These are phyloP conservation scores for Dothistroma septosporum DNA, from an alignment of 2,329 filamentous ascomycete genomes.

Conservation along the genomic window DNA sequence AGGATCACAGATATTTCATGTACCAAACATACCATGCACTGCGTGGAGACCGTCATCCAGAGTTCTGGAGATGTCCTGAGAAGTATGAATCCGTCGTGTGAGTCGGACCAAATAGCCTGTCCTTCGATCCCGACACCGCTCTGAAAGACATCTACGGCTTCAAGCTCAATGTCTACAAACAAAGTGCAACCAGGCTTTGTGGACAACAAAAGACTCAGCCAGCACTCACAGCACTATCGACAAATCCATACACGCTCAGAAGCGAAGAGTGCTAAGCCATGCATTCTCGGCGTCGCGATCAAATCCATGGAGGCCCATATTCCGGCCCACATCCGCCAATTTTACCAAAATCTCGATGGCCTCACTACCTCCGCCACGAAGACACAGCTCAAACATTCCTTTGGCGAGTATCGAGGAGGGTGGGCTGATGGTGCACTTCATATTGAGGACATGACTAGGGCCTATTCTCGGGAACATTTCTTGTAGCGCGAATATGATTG, in stretches of 20 bases:
- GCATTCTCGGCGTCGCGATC: constrained; percentile 46
- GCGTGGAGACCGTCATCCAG: constrained; percentile 28
- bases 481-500: too few relatives aligned
- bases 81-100: constrained; percentile 69
- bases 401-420: constrained; percentile 12
- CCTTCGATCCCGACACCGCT: constrained; percentile 68
- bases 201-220: constrained; percentile 39
- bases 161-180: constrained; percentile 48
- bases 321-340: constrained; percentile 41
- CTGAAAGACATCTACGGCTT: constrained; percentile 52
- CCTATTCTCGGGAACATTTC: too few relatives aligned
- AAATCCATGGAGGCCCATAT: constrained; percentile 46
- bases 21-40: constrained; percentile 29
- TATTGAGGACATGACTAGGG: too few relatives aligned
- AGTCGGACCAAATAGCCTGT: constrained; percentile 71
- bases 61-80: constrained; percentile 56
- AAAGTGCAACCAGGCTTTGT: constrained; percentile 47
- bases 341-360: constrained; percentile 32
- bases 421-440: background rate
- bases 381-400: constrained; percentile 11
- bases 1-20: constrained; percentile 30
- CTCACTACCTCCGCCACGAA: constrained; percentile 11
- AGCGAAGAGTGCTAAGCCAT: constrained; percentile 45
- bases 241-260: constrained; percentile 44
- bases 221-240: constrained; percentile 46